These are phyloP conservation scores for Arthroderma sp. DNA, from an alignment of 2,329 filamentous ascomycete species.

Conservation along the genomic window DNA sequence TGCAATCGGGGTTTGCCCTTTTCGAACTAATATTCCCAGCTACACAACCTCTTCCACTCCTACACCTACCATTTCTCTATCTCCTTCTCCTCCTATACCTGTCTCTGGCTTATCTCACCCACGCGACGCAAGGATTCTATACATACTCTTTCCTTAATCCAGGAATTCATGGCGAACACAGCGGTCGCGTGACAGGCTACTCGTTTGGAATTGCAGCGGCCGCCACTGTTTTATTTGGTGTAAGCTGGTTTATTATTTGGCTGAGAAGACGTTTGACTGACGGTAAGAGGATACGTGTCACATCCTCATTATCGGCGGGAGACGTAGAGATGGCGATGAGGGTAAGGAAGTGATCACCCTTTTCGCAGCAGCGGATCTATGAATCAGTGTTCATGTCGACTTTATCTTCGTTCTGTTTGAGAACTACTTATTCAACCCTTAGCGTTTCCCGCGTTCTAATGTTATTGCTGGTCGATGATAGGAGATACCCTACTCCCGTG, in stretches of 20 bases:
- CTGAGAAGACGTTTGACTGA: slow-evolving; percentile 35
- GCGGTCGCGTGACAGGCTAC: slow-evolving; percentile 50
- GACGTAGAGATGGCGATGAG: not conserved
- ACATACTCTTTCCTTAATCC: slow-evolving; percentile 69
- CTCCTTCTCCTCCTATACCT: slow-evolving; percentile 62
- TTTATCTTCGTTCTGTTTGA: not conserved
- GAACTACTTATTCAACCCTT: not conserved
- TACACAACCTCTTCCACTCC: slow-evolving; percentile 49
- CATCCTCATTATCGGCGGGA: not conserved
- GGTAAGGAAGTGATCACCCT: not conserved
- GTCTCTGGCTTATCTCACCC: slow-evolving; percentile 60
- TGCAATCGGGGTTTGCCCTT: slow-evolving; percentile 64
- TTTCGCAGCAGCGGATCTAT: not conserved
- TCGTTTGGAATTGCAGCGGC: slow-evolving; percentile 48
- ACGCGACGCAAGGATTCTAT: slow-evolving; percentile 59
- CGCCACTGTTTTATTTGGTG: slow-evolving; percentile 40
- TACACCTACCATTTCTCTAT: slow-evolving; percentile 57
- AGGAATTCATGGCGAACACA: slow-evolving; percentile 33
- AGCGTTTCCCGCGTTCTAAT: not conserved
- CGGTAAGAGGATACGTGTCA: not conserved
- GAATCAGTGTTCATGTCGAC: not conserved
- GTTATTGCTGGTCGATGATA: not conserved
- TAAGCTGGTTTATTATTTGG: slow-evolving; percentile 44
- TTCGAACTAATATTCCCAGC: slow-evolving; percentile 61
- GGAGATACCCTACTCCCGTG: not conserved